These are phyloP conservation scores for Toxicodendron radicans DNA, from an alignment of 345 rosid species.

Conservation along the genomic window DNA sequence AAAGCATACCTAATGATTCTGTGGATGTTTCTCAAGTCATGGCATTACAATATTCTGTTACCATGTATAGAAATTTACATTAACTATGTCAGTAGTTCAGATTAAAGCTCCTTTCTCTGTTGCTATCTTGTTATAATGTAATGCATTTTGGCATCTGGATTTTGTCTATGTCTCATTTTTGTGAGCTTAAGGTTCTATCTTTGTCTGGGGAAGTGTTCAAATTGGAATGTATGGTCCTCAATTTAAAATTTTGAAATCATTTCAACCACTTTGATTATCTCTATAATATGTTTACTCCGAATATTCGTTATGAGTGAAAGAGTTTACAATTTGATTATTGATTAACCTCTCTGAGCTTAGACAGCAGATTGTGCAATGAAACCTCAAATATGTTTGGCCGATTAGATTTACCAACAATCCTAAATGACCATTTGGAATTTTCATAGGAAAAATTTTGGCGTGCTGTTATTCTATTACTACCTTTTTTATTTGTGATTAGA, in stretches of 20 bases:
- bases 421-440: neutral
- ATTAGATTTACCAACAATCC: neutral
- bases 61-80: neutral
- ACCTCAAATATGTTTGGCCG: neutral
- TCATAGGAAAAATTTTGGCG: neutral
- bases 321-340: neutral
- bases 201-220: neutral
- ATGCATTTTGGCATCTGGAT: neutral
- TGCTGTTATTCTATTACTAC: neutral
- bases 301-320: neutral
- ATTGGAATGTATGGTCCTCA: neutral
- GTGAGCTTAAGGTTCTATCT: neutral
- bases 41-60: slow-evolving; percentile 1
- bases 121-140: neutral
- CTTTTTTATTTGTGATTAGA: neutral
- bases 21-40: neutral
- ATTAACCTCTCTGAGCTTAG: neutral
- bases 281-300: neutral
- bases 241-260: neutral
- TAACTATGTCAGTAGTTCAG: neutral
- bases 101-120: neutral
- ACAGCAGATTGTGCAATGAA: neutral
- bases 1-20: neutral
- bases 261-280: neutral
- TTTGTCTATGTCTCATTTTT: neutral